These are phyloP conservation scores for Amanita jacksonii DNA, from an alignment of 768 basidiomycete species.

Conservation along the genomic window DNA sequence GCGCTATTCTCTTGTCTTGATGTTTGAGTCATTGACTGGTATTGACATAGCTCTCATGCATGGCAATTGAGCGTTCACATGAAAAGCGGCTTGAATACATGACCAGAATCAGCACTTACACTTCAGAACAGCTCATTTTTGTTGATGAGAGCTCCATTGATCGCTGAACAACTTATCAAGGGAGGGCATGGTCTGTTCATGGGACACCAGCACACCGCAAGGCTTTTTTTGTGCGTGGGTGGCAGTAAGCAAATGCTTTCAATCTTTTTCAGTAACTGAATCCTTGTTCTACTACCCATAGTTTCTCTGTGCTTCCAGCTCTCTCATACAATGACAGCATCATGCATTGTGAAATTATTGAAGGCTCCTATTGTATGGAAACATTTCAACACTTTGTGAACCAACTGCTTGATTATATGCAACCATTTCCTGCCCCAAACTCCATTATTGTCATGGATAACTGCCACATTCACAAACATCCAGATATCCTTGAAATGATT, in stretches of 20 bases:
- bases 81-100: constrained; percentile 9
- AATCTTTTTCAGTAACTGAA: neutral
- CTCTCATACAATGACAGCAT: constrained; percentile 3
- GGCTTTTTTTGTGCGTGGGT: constrained; percentile 21
- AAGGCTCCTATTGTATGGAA: constrained; percentile 9
- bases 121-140: constrained; percentile 13
- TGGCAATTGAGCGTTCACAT: constrained; percentile 7
- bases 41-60: constrained; percentile 2
- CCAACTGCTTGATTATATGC: constrained; percentile 10
- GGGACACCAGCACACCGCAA: constrained; percentile 15
- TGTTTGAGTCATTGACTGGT: too few species aligned
- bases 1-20: neutral
- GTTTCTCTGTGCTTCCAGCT: constrained; percentile 13
- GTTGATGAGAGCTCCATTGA: constrained; percentile 23
- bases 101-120: constrained; percentile 2
- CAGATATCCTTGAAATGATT: constrained; percentile 9
- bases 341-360: neutral
- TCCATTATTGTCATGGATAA: constrained; percentile 15
- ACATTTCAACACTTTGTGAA: constrained; percentile 10
- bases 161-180: constrained; percentile 15
- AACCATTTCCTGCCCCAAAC: constrained; percentile 9
- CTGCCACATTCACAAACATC: constrained; percentile 11
- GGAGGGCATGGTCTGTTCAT: constrained; percentile 16
- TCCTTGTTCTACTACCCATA: neutral
- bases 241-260: constrained; percentile 6